phyloP scores from a whole-genome alignment of 768 basidiomycete species.

The Pisolithus orientalis region DNA sequence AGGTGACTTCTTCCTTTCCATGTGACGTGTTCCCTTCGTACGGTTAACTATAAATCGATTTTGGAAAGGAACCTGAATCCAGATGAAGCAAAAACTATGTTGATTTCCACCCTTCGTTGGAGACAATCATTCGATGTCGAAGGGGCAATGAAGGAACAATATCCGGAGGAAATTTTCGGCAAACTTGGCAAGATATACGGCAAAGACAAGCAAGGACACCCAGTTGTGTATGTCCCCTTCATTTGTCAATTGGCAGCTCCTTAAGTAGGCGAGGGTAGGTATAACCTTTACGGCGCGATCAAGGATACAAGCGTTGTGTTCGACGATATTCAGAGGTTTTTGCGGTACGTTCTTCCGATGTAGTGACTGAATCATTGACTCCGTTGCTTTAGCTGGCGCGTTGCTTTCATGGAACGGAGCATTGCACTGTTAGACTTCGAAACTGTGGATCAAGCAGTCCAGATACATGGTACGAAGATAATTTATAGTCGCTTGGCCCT shows the following conservation, averaged over 20 bases:
- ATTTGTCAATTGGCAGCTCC: too few species aligned
- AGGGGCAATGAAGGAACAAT: slow-evolving; percentile 51
- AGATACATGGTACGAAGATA: slow-evolving; percentile 53
- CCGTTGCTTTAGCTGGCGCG: slow-evolving; percentile 55
- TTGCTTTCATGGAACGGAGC: slow-evolving; percentile 69
- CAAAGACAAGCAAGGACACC: slow-evolving; percentile 63
- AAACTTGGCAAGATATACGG: slow-evolving; percentile 60
- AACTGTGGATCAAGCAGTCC: slow-evolving; percentile 64
- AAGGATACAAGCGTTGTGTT: slow-evolving; percentile 66
- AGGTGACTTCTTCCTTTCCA: slow-evolving; percentile 35
- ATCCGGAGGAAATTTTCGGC: slow-evolving; percentile 59
- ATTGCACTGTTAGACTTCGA: slow-evolving; percentile 62
- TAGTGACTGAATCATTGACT: neutral
- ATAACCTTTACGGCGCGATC: slow-evolving; percentile 74
- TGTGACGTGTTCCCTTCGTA: neutral
- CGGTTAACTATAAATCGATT: neutral
- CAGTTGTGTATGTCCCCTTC: slow-evolving; percentile 51
- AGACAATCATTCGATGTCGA: slow-evolving; percentile 60
- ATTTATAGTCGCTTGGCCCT: too few species aligned
- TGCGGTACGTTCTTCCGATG: slow-evolving; percentile 42
- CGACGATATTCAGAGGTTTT: slow-evolving; percentile 67
- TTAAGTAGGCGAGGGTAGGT: slow-evolving; percentile 33
- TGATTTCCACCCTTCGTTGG: slow-evolving; percentile 67
- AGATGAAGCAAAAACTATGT: slow-evolving; percentile 54
- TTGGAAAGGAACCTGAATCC: slow-evolving; percentile 47